These are phyloP conservation scores for Lepidium didymum DNA, from an alignment of 345 rosid genomes.

Conservation along the genomic window DNA sequence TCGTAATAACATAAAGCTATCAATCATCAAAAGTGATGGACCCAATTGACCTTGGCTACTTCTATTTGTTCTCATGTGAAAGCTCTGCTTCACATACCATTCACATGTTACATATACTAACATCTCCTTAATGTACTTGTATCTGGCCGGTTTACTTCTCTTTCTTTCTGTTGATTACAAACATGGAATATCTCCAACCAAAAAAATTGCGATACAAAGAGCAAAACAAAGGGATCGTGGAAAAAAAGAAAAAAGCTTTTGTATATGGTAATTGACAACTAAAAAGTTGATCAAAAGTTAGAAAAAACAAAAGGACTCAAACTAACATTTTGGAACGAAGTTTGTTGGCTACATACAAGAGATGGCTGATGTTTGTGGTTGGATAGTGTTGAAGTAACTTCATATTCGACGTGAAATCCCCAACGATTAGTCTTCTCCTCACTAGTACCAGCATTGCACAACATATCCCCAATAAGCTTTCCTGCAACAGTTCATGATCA, in stretches of 20 bases:
- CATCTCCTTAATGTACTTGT: no score
- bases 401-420: slow-evolving; percentile 62
- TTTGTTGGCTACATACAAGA: slow-evolving; percentile 89
- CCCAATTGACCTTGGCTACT: slow-evolving; percentile 13
- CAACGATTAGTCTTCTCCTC: slow-evolving; percentile 35
- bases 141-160: no score
- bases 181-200: no score
- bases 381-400: slow-evolving; percentile 80
- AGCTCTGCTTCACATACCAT: neutral
- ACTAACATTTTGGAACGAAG: slow-evolving; percentile 45
- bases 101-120: neutral
- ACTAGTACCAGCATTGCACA: slow-evolving; percentile 92
- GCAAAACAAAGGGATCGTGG: no score
- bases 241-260: no score
- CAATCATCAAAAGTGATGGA: slow-evolving; percentile 16
- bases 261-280: no score
- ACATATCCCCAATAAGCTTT: slow-evolving; percentile 80
- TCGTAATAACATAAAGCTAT: neutral
- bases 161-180: no score
- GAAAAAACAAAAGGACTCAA: neutral
- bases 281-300: no score
- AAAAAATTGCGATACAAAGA: no score
- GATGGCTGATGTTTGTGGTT: slow-evolving; percentile 69
- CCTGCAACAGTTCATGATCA: slow-evolving; percentile 43
- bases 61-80: slow-evolving; percentile 21